These are phyloP conservation scores for Fermentozyma sake DNA, from an alignment of 1,139 yeast genomes.

Conservation along the genomic window DNA sequence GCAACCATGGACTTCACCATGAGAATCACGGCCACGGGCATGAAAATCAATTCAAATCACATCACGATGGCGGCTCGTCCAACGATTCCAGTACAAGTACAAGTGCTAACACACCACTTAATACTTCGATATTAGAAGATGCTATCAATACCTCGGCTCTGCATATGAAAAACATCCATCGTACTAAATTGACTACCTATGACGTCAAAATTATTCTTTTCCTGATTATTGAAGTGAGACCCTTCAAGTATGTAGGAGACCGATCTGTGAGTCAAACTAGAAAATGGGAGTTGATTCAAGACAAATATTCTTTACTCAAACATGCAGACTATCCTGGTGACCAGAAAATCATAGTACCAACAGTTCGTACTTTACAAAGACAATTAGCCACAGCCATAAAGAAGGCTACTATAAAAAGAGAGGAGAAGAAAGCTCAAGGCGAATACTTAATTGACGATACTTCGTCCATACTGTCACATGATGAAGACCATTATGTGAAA, in stretches of 20 bases:
- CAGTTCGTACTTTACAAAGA: constrained; percentile 35
- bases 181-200: constrained; percentile 25
- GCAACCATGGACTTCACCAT: no score
- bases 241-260: constrained; percentile 37
- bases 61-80: no score
- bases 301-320: constrained; percentile 20
- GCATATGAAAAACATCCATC: constrained; percentile 5
- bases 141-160: no score
- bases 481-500: constrained; percentile 1
- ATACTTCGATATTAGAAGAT: no score
- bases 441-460: constrained; percentile 1
- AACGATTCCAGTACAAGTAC: no score
- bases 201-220: constrained; percentile 30
- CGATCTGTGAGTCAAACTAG: constrained; percentile 28
- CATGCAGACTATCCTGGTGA: constrained; percentile 6
- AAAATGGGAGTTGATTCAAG: constrained; percentile 35
- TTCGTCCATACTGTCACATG: constrained; percentile 1
- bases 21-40: no score
- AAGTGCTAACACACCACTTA: no score
- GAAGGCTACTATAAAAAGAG: constrained; percentile 20
- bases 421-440: no score
- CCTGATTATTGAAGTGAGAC: constrained; percentile 28
- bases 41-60: no score
- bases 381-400: constrained; percentile 33
- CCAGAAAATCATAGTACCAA: constrained; percentile 21